phyloP scores from a whole-genome alignment of 306 rosid genomes.

The Trifolium repens region DNA sequence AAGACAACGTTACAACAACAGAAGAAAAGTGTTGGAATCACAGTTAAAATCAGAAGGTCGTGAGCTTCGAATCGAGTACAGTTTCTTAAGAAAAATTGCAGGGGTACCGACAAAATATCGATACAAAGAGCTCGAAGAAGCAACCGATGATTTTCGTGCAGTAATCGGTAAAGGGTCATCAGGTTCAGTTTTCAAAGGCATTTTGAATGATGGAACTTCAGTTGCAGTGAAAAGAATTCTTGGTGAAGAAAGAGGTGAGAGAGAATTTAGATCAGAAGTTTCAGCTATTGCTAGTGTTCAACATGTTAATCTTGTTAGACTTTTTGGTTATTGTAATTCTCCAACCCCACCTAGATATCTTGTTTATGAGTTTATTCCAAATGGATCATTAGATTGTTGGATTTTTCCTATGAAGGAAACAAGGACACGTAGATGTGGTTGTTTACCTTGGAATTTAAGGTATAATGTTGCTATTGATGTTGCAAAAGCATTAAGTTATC shows the following conservation, averaged over 20 bases:
- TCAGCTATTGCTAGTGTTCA: slow-evolving; percentile 91
- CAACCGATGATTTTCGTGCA: slow-evolving; percentile 71
- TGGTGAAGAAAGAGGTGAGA: slow-evolving; percentile 70
- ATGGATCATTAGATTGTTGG: slow-evolving; percentile 87
- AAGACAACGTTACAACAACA: slow-evolving; percentile 55
- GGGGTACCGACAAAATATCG: slow-evolving; percentile 82
- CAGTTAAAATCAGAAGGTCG: slow-evolving; percentile 63
- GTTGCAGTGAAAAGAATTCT: slow-evolving; percentile 79
- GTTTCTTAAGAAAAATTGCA: slow-evolving; percentile 83
- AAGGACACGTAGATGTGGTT: slow-evolving; percentile 50
- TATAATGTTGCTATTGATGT: slow-evolving; percentile 74
- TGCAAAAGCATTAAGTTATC: slow-evolving; percentile 75
- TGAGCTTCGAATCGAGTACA: slow-evolving; percentile 91
- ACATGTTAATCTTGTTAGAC: slow-evolving; percentile 76
- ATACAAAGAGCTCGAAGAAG: slow-evolving; percentile 78
- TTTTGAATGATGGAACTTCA: slow-evolving; percentile 72
- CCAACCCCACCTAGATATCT: slow-evolving; percentile 66
- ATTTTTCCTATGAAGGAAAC: slow-evolving; percentile 57
- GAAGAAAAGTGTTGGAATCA: slow-evolving; percentile 58
- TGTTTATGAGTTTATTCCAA: slow-evolving; percentile 72
- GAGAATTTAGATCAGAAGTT: slow-evolving; percentile 82
- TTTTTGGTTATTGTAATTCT: slow-evolving; percentile 70
- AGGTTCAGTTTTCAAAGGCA: slow-evolving; percentile 79
- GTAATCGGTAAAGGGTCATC: slow-evolving; percentile 79
- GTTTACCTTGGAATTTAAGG: slow-evolving; percentile 74